Evolutionary conservation across 768 basidiomycete species (phyloP).

Genomic region (Boletus rubropictus): DNA sequence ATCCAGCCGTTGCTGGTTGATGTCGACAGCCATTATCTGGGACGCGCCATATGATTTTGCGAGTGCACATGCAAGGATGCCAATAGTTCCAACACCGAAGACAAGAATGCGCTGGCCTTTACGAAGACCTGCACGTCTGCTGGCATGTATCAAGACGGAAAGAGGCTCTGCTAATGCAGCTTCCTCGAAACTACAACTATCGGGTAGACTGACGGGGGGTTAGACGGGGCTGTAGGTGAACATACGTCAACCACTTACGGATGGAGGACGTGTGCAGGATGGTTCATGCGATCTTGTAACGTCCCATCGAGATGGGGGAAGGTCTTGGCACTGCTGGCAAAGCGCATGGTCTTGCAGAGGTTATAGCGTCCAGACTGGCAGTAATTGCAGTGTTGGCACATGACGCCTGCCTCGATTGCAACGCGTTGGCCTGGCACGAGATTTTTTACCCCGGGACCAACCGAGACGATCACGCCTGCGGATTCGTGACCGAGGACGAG

Average conservation of each 20-base stretch:
- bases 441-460: conserved; percentile 63
- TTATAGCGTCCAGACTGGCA: conserved; percentile 83
- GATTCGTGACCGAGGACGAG: conserved; percentile 93
- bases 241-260: conserved; percentile 51
- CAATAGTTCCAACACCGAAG: conserved; percentile 91
- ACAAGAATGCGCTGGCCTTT: conserved; percentile 74
- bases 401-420: conserved; percentile 89
- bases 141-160: conserved; percentile 75
- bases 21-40: conserved; percentile 75
- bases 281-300: conserved; percentile 81
- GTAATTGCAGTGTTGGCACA: conserved; percentile 70
- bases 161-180: conserved; percentile 93
- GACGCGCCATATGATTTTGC: conserved; percentile 67
- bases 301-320: conserved; percentile 94
- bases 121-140: conserved; percentile 38
- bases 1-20: conserved; percentile 73
- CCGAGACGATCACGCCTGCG: conserved; percentile 79
- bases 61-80: conserved; percentile 80
- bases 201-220: conserved; percentile 54
- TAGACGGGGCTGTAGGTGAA: conserved; percentile 4
- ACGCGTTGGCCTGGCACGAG: conserved; percentile 78
- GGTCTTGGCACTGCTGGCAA: conserved; percentile 84
- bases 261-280: conserved; percentile 80
- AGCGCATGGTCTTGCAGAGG: conserved; percentile 85
- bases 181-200: conserved; percentile 66